Conservation (phyloP, 2,329 filamentous ascomycete species). For the Fusarium azukiicola region DNA sequence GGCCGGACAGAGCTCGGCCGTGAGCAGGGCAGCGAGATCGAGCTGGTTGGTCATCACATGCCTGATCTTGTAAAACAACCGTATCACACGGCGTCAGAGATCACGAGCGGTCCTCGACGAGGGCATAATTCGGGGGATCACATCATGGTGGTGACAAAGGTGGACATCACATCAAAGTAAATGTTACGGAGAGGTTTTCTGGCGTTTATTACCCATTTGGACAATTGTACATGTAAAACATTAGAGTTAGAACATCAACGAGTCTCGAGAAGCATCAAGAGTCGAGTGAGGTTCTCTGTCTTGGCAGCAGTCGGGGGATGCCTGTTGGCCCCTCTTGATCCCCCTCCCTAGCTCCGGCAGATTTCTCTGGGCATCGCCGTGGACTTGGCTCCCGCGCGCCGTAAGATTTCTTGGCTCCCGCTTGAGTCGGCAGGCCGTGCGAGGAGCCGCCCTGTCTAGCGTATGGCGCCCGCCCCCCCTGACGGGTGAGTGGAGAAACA, state of each 20-base stretch:
- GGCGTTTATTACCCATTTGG: not conserved
- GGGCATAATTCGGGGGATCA: conserved; percentile 38
- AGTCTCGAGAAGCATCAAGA: not conserved
- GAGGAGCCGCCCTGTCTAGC: conserved; percentile 15
- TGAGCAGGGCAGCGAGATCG: conserved; percentile 56
- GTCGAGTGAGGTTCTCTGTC: not conserved
- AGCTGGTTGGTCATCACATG: conserved; percentile 50
- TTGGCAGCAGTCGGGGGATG: not conserved
- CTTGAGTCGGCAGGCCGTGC: conserved; percentile 21
- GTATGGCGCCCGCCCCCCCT: conserved; percentile 13
- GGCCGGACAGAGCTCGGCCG: conserved; percentile 31
- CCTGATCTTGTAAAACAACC: conserved; percentile 43
- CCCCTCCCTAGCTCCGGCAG: conserved; percentile 13
- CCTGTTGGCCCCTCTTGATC: not conserved
- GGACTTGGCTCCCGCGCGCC: conserved; percentile 19
- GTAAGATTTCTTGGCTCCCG: conserved; percentile 33
- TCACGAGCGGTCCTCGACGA: conserved; percentile 21
- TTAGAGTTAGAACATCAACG: conserved; percentile 1
- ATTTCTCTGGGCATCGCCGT: conserved; percentile 3
- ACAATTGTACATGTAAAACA: not conserved
- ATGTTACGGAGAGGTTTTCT: not conserved
- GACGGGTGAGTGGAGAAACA: not conserved
- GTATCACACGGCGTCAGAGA: conserved; percentile 29
- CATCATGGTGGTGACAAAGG: conserved; percentile 55
- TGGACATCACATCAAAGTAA: conserved; percentile 50